Percentiles rank a stretch among this genome's conserved stretches.
Conservation (phyloP, 2,329 filamentous ascomycete species). For the Annulohypoxylon truncatum region DNA sequence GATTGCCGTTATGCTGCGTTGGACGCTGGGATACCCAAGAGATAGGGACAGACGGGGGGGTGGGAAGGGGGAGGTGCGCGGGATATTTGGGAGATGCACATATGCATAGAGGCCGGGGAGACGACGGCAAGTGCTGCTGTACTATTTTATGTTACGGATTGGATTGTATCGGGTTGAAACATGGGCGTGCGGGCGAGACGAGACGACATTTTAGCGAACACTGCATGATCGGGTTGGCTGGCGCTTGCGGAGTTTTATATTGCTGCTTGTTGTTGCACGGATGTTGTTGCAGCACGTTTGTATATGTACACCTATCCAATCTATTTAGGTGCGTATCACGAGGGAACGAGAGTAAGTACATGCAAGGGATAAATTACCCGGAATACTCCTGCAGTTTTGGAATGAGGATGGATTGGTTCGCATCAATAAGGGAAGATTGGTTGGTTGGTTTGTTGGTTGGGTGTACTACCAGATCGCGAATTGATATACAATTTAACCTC, state of each 20-base stretch:
- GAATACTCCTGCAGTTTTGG: background rate
- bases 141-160: conserved; percentile 10
- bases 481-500: background rate
- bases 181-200: conserved; percentile 11
- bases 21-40: conserved; percentile 11
- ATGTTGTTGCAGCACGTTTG: conserved; percentile 7
- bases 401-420: background rate
- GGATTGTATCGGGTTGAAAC: background rate
- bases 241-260: conserved; percentile 7
- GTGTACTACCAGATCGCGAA: conserved; percentile 1
- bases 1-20: background rate
- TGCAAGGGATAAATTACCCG: background rate
- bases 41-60: background rate
- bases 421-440: background rate
- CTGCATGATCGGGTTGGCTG: conserved; percentile 15
- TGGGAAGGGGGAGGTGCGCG: background rate
- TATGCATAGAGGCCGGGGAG: background rate
- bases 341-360: conserved; percentile 8
- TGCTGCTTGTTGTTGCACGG: background rate
- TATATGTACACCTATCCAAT: background rate
- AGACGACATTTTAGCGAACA: conserved; percentile 10
- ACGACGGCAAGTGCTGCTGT: conserved; percentile 11
- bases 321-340: background rate
- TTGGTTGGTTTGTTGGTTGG: background rate
- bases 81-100: background rate